phyloP scores from a whole-genome alignment of 1,139 yeast genomes.

The Hansenula sp. region DNA sequence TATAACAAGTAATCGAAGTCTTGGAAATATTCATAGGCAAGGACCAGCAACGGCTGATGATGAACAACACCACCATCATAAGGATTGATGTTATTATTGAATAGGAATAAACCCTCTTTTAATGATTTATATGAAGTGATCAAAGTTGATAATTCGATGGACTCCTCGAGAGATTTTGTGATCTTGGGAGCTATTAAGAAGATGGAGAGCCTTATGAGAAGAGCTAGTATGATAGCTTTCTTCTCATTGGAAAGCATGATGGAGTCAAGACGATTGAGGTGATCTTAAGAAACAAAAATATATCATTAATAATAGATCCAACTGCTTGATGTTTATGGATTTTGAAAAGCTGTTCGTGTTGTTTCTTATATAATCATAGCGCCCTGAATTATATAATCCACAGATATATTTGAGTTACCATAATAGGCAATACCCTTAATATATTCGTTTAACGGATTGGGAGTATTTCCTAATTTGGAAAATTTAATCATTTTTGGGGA shows the following conservation, averaged over 20 bases:
- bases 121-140: slow-evolving; percentile 63
- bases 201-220: slow-evolving; percentile 13
- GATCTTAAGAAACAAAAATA: no score
- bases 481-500: no score
- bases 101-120: slow-evolving; percentile 74
- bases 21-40: slow-evolving; percentile 28
- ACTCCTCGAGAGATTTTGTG: slow-evolving; percentile 35
- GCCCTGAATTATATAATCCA: no score
- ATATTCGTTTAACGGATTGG: no score
- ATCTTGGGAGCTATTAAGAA: slow-evolving; percentile 16
- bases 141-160: slow-evolving; percentile 80
- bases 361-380: no score
- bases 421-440: not conserved
- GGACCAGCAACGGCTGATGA: slow-evolving; percentile 69
- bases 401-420: no score
- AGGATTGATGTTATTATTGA: slow-evolving; percentile 56
- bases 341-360: no score
- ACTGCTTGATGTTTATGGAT: no score
- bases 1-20: slow-evolving; percentile 31
- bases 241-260: slow-evolving; percentile 5
- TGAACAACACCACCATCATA: slow-evolving; percentile 87
- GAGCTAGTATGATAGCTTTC: slow-evolving; percentile 10
- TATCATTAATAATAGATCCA: no score
- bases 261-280: no score
- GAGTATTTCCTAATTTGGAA: no score